Base-by-base conservation (phyloP, 2,329 filamentous ascomycete species). In the Calonectria montana region DNA sequence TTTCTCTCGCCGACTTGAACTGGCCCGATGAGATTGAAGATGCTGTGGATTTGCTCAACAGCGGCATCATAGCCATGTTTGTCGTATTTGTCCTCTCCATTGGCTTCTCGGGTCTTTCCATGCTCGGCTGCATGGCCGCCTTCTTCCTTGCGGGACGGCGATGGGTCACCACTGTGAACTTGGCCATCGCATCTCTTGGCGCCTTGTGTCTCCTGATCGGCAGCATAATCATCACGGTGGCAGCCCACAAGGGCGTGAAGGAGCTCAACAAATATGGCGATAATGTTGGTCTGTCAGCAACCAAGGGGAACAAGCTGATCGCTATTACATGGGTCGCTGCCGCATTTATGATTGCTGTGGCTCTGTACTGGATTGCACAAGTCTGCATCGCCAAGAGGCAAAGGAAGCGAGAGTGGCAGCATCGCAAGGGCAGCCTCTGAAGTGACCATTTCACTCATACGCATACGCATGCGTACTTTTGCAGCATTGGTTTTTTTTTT, bases 11-110 rank as follows among this genome's bases (percentile, higher is more conserved):
- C 73, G 83, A 87, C 62, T 80, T 90, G n/a, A 79, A 85, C 70
- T 84, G 86, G 77, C 85, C 86, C 16, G 74, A 84, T 8, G 81
- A 81, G 37, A 83, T 91, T 69, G 83, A 86, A 70, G 80, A 85
- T 48, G 84, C 84, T n/a, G 78, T 91, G 74, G 82, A 88, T 80
- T 80, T 83, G n/a, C 81, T 90, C 77, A 89, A 89, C 77, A 78
- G 79, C 18, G 81, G 85, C n/a, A 83, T 90, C 5, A 79, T 87
- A n/a, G 84, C 82, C 29, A 80, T 88, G 59, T 87, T 88, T 77
- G 80, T 88, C 62, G 79, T 90, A 68, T 89, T 87, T 79, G 83
- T 87, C 47, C 73, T 90, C 2, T 84, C 82, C 66, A 80, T 84
- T 57, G 83, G 79, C 21, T 82, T 86, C 74, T 81, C 85, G 2